A percentile compares a stretch with the other conserved stretches of the same genome.
Conservation (phyloP, 371 early-diverging fungal genomes). For the Coemansia sp. region DNA sequence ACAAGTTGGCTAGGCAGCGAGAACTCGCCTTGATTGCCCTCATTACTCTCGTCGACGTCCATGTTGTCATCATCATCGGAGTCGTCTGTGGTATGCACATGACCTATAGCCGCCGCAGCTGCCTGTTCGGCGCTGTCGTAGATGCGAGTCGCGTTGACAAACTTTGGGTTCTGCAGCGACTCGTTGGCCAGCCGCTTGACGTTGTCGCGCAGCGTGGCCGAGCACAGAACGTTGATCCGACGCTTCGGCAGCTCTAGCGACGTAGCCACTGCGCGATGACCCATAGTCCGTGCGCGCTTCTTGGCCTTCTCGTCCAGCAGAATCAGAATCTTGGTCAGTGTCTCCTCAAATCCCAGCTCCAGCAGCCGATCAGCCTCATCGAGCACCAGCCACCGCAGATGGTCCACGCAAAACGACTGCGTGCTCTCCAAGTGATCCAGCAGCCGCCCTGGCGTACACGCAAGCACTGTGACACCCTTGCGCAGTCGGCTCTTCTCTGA, state of each 20-base stretch:
- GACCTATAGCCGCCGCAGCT: constrained; percentile 14
- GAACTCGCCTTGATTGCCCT: constrained; percentile 4
- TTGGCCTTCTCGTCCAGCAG: constrained; percentile 61
- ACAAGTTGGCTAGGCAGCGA: constrained; percentile 68
- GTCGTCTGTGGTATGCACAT: not conserved
- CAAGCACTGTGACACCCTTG: constrained; percentile 90
- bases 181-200: constrained; percentile 82
- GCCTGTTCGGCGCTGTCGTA: constrained; percentile 35
- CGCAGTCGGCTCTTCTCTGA: constrained; percentile 90
- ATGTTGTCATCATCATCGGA: constrained; percentile 8
- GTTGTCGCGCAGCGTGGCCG: constrained; percentile 85
- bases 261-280: constrained; percentile 26
- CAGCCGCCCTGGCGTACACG: constrained; percentile 97
- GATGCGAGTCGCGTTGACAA: constrained; percentile 27
- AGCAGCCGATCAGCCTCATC: constrained; percentile 99
- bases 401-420: constrained; percentile 68
- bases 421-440: constrained; percentile 95
- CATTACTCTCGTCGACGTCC: not conserved
- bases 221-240: constrained; percentile 87
- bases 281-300: constrained; percentile 24
- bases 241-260: constrained; percentile 61
- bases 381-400: constrained; percentile 87
- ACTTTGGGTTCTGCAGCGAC: constrained; percentile 67
- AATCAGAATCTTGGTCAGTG: constrained; percentile 77
- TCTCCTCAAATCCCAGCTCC: constrained; percentile 95